Evolutionary conservation across 495 filamentous ascomycete genomes (phyloP).

Genomic region (Daldinia vernicosa): DNA sequence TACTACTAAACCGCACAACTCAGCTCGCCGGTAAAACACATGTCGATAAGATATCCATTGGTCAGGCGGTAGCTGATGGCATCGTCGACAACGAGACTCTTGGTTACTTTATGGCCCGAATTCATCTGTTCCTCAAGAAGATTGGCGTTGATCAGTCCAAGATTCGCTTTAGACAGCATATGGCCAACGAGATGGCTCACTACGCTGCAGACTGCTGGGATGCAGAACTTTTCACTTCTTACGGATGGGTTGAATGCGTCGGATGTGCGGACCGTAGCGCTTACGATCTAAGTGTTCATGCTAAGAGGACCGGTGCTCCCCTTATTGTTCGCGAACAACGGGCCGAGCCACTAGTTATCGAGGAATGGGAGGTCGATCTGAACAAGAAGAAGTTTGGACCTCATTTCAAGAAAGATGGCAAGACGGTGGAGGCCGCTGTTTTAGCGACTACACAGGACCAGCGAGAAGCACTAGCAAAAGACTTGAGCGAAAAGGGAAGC

Average conservation of each 20-base stretch:
- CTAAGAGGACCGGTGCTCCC: constrained; percentile 67
- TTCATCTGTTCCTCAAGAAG: constrained; percentile 68
- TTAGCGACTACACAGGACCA: constrained; percentile 64
- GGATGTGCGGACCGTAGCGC: constrained; percentile 75
- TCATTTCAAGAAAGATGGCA: constrained; percentile 69
- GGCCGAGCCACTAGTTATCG: constrained; percentile 62
- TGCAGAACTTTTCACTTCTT: constrained; percentile 69
- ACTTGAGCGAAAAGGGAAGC: constrained; percentile 60
- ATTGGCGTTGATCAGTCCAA: constrained; percentile 70
- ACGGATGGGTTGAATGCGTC: constrained; percentile 77
- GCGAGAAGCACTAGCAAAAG: constrained; percentile 61
- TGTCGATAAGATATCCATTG: constrained; percentile 63
- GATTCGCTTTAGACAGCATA: constrained; percentile 74
- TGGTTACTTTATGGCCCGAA: constrained; percentile 73
- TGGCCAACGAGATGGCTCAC: constrained; percentile 79
- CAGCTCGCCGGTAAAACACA: constrained; percentile 69
- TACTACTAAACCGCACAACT: constrained; percentile 65
- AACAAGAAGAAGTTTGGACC: constrained; percentile 74
- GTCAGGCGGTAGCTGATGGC: constrained; percentile 65
- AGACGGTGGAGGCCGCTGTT: constrained; percentile 66
- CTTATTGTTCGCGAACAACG: constrained; percentile 67
- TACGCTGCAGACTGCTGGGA: constrained; percentile 78
- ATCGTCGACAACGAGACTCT: constrained; percentile 76
- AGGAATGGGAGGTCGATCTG: constrained; percentile 69
- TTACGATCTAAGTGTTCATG: constrained; percentile 72